Conservation (phyloP, 495 filamentous ascomycete species). For the Penicillium arizonense region DNA sequence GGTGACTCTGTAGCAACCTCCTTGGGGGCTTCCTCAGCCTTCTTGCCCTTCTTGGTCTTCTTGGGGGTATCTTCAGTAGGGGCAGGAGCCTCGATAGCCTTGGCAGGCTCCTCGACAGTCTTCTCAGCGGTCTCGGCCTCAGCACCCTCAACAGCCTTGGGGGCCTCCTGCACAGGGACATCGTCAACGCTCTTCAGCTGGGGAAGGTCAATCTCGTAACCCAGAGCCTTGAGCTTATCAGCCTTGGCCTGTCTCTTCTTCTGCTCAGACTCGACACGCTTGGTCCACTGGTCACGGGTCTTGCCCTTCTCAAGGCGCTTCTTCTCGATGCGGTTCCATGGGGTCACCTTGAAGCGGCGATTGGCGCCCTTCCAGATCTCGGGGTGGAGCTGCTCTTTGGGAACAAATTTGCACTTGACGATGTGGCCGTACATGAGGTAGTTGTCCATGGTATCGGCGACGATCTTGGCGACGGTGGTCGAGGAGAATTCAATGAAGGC, state of each 20-base stretch:
- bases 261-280: conserved; percentile 68
- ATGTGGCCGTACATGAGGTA: conserved; percentile 94
- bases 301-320: conserved; percentile 65
- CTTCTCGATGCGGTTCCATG: conserved; percentile 80
- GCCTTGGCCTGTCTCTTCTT: conserved; percentile 61
- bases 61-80: conserved; percentile 34
- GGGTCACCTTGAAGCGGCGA: conserved; percentile 81
- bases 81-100: conserved; percentile 18
- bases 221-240: conserved; percentile 73
- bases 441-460: conserved; percentile 93
- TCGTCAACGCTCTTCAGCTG: conserved; percentile 65
- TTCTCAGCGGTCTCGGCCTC: conserved; percentile 21
- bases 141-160: conserved; percentile 28
- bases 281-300: conserved; percentile 72
- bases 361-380: conserved; percentile 85
- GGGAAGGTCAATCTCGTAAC: conserved; percentile 80
- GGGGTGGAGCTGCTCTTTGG: conserved; percentile 72
- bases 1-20: conserved; percentile 18
- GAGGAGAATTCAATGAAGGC: conserved; percentile 90
- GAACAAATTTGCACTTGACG: conserved; percentile 77
- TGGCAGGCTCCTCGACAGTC: conserved; percentile 11
- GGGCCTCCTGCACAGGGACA: conserved; percentile 44
- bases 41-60: conserved; percentile 40
- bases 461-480: conserved; percentile 77
- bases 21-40: conserved; percentile 30